These are phyloP conservation scores for Globisporangium parvum DNA, from an alignment of 352 stramenopile genomes.

Conservation along the genomic window DNA sequence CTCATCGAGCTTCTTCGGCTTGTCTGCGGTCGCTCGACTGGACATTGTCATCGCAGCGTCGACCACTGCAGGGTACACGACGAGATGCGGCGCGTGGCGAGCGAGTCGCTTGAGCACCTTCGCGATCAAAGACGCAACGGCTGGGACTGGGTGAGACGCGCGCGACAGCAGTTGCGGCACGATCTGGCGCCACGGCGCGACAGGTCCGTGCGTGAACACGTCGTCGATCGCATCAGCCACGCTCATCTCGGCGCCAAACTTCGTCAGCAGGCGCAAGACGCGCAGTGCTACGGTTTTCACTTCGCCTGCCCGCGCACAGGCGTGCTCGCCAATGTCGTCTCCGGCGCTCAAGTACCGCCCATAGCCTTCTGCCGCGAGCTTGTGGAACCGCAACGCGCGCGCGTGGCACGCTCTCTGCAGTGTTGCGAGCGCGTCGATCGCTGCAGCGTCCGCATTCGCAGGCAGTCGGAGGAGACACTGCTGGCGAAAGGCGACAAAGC, in stretches of 20 bases:
- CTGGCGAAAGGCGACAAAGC: slow-evolving; percentile 30
- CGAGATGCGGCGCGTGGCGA: slow-evolving; percentile 44
- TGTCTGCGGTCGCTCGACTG: not conserved
- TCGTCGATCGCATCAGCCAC: slow-evolving; percentile 35
- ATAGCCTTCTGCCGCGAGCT: slow-evolving; percentile 36
- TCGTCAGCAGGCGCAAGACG: slow-evolving; percentile 59
- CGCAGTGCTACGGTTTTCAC: slow-evolving; percentile 50
- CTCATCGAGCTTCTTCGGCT: slow-evolving; percentile 20
- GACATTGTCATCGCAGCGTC: slow-evolving; percentile 22
- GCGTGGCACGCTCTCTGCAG: slow-evolving; percentile 29
- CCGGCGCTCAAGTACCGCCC: slow-evolving; percentile 12
- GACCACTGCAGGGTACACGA: slow-evolving; percentile 76
- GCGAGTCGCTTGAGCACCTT: slow-evolving; percentile 61
- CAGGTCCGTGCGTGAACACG: slow-evolving; percentile 38
- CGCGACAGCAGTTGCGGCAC: slow-evolving; percentile 73
- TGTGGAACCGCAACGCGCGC: slow-evolving; percentile 30
- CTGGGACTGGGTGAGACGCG: slow-evolving; percentile 42
- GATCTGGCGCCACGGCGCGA: slow-evolving; percentile 55
- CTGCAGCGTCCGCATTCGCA: slow-evolving; percentile 2
- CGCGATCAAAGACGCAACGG: slow-evolving; percentile 46
- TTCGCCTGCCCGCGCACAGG: slow-evolving; percentile 9
- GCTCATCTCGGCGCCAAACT: slow-evolving; percentile 42
- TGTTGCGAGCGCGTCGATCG: slow-evolving; percentile 24
- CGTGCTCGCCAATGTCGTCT: not conserved
- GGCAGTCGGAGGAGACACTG: slow-evolving; percentile 19